Evolutionary conservation across 1,284 basidiomycete species (phyloP).

Genomic region (Microbotryum saponariae): DNA sequence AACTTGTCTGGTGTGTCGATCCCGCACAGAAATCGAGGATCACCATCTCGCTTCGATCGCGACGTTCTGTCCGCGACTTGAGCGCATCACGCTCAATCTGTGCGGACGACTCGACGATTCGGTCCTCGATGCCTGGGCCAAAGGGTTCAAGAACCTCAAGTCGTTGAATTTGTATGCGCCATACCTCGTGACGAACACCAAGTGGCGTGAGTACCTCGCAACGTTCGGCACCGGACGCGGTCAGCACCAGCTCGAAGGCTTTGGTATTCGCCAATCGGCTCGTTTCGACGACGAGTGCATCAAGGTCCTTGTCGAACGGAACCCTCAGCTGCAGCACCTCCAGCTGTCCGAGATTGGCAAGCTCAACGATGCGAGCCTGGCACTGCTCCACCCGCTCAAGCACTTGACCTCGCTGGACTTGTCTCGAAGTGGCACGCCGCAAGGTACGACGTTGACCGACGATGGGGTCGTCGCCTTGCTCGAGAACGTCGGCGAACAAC

Average conservation of each 20-base stretch:
- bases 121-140: constrained; percentile 59
- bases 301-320: constrained; percentile 55
- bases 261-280: constrained; percentile 52
- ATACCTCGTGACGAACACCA: constrained; percentile 18
- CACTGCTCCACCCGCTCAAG: constrained; percentile 50
- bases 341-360: constrained; percentile 71
- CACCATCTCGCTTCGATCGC: constrained; percentile 60
- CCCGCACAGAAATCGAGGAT: constrained; percentile 55
- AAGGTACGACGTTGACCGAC: constrained; percentile 47
- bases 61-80: constrained; percentile 71
- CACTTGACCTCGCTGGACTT: constrained; percentile 55
- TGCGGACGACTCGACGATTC: constrained; percentile 76
- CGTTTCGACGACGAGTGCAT: constrained; percentile 67
- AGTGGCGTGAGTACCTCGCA: constrained; percentile 69
- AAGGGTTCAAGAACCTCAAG: constrained; percentile 57
- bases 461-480: constrained; percentile 56
- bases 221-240: constrained; percentile 42
- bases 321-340: constrained; percentile 59
- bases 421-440: constrained; percentile 47
- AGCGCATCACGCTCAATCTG: constrained; percentile 66
- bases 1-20: background rate
- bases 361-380: constrained; percentile 59
- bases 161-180: constrained; percentile 66
- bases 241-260: constrained; percentile 52
- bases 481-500: constrained; percentile 46